Evolutionary conservation across 176 grass and related monocot genomes (phyloP).

Genomic region (Aegilops sharonensis): DNA sequence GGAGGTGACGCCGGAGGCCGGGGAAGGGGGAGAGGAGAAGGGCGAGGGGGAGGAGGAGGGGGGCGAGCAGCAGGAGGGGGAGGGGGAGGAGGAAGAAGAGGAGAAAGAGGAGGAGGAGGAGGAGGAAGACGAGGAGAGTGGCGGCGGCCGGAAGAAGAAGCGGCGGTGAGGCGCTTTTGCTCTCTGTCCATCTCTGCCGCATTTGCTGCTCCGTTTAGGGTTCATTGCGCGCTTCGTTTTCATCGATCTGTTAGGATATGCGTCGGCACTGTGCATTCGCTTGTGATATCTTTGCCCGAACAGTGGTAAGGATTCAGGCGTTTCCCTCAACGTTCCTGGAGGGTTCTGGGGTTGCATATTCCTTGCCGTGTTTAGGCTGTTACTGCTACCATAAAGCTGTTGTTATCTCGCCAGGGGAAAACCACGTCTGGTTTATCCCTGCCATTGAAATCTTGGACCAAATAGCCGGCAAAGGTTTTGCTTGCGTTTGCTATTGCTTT

Average conservation of each 20-base stretch:
- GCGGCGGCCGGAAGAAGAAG: conserved; percentile 58
- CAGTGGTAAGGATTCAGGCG: conserved; percentile 8
- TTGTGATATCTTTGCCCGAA: background rate
- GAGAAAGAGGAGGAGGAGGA: conserved; percentile 40
- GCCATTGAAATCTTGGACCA: background rate
- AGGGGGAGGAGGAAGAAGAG: conserved; percentile 34
- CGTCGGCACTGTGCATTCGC: background rate
- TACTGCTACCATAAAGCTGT: background rate
- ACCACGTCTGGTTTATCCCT: background rate
- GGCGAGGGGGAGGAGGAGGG: background rate
- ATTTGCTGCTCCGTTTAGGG: conserved; percentile 15
- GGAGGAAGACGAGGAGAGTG: conserved; percentile 29
- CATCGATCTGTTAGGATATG: conserved; percentile 24
- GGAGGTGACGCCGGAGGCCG: conserved; percentile 33
- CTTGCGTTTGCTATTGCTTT: conserved; percentile 19
- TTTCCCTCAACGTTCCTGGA: background rate
- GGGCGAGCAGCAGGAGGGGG: background rate
- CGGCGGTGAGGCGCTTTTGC: conserved; percentile 55
- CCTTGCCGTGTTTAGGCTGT: background rate
- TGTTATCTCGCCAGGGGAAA: background rate
- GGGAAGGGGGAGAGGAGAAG: conserved; percentile 1
- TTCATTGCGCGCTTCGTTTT: background rate
- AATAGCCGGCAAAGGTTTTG: background rate
- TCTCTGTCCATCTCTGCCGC: conserved; percentile 11
- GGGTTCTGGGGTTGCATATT: conserved; percentile 14